These are phyloP conservation scores for Astragalus membranaceus DNA, from an alignment of 306 rosid genomes.

Conservation along the genomic window DNA sequence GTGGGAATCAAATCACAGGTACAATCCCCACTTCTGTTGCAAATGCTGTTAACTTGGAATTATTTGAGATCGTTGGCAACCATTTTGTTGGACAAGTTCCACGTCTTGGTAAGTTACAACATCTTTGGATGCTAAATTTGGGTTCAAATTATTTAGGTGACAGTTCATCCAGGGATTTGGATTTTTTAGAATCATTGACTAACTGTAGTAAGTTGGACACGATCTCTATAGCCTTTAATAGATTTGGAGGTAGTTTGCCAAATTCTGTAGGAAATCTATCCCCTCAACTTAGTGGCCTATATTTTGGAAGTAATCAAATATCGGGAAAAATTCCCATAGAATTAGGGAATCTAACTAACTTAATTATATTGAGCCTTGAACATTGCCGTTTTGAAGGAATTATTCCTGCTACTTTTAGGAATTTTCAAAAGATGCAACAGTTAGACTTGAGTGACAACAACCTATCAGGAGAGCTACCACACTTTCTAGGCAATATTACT, in stretches of 20 bases:
- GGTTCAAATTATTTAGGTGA: neutral
- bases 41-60: neutral
- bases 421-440: neutral
- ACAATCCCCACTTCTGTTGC: neutral
- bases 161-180: neutral
- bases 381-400: neutral
- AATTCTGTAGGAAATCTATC: neutral
- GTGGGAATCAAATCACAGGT: neutral
- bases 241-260: neutral
- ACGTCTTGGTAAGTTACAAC: neutral
- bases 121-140: neutral
- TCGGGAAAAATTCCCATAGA: conserved; percentile 9
- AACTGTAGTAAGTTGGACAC: neutral
- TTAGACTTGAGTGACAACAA: neutral
- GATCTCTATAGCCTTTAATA: neutral
- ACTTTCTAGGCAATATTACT: conserved; percentile 10
- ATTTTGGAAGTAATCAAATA: neutral
- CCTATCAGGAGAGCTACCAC: conserved; percentile 9
- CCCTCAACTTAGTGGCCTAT: neutral
- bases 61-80: too few relatives aligned
- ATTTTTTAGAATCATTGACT: neutral
- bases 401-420: conserved; percentile 19
- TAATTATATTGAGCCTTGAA: neutral
- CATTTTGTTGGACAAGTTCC: neutral
- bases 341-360: conserved; percentile 6